Percentiles rank a stretch among this genome's conserved stretches.
These are phyloP conservation scores for Cladosporium halotolerans DNA, from an alignment of 2,329 filamentous ascomycete species.

Conservation along the genomic window DNA sequence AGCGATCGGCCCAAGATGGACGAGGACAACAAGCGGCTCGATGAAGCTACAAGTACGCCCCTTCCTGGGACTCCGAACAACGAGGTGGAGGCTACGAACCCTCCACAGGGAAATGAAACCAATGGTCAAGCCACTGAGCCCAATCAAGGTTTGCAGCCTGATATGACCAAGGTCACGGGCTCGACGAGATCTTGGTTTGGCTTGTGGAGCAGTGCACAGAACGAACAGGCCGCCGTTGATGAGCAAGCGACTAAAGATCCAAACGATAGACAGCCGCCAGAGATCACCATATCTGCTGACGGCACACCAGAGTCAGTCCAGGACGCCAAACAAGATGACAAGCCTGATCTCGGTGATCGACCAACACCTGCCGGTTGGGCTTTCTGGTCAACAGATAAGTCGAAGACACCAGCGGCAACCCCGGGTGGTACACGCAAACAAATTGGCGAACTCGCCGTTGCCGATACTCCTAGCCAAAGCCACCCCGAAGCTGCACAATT, in stretches of 20 bases:
- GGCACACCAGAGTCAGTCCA: conserved; percentile 3
- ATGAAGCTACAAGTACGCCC: conserved; percentile 36
- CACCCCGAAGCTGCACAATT: conserved; percentile 47
- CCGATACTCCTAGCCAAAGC: conserved; percentile 45
- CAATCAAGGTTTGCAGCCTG: conserved; percentile 14
- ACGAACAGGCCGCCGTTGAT: conserved; percentile 28
- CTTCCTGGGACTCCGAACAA: conserved; percentile 31
- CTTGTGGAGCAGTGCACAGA: conserved; percentile 44
- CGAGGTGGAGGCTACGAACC: conserved; percentile 2
- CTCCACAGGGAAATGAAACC: neutral
- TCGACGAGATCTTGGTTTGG: conserved; percentile 42
- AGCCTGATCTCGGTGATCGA: conserved; percentile 18
- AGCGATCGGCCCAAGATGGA: conserved; percentile 32
- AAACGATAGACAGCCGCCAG: conserved; percentile 13
- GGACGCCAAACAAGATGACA: neutral
- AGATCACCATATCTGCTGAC: conserved; percentile 14
- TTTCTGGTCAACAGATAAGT: conserved; percentile 64
- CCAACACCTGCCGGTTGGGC: conserved; percentile 63
- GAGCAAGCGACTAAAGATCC: conserved; percentile 17
- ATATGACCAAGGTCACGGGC: conserved; percentile 17
- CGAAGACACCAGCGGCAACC: conserved; percentile 47
- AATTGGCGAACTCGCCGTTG: conserved; percentile 45
- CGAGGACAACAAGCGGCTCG: conserved; percentile 24
- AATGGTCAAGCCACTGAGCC: neutral
- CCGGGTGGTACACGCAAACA: conserved; percentile 53